These are phyloP conservation scores for Gliomastix tumulicola DNA, from an alignment of 2,329 filamentous ascomycete species.

Conservation along the genomic window DNA sequence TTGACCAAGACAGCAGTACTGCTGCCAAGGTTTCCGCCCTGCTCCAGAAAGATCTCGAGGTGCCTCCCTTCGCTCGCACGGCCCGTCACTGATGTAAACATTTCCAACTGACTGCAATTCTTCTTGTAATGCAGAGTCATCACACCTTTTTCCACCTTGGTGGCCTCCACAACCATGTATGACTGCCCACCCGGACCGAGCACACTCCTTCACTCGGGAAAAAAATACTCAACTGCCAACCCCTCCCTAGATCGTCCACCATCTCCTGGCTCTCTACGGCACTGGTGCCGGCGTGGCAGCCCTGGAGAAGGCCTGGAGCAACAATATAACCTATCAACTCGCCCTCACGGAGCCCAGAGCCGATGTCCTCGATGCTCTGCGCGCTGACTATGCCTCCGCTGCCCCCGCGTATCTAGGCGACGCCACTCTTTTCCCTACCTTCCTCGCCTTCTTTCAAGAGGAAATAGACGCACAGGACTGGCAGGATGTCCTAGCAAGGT, in stretches of 20 bases:
- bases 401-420: slow-evolving; percentile 58
- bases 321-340: slow-evolving; percentile 62
- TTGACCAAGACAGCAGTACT: slow-evolving; percentile 45
- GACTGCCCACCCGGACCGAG: too few species aligned
- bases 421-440: slow-evolving; percentile 60
- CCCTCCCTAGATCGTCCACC: slow-evolving; percentile 53
- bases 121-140: too few species aligned
- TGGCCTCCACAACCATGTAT: slow-evolving; percentile 77
- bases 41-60: slow-evolving; percentile 70
- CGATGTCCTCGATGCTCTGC: slow-evolving; percentile 45
- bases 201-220: too few species aligned
- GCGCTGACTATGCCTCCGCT: slow-evolving; percentile 37
- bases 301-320: slow-evolving; percentile 59
- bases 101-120: too few species aligned
- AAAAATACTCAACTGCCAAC: not conserved
- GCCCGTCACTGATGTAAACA: too few species aligned
- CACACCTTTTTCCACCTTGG: slow-evolving; percentile 74
- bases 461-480: slow-evolving; percentile 61
- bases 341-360: slow-evolving; percentile 38
- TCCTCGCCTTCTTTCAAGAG: slow-evolving; percentile 66
- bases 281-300: slow-evolving; percentile 57
- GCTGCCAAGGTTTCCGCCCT: slow-evolving; percentile 59
- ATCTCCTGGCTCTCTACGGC: slow-evolving; percentile 69
- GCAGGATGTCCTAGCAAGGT: slow-evolving; percentile 54
- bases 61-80: too few species aligned